These are phyloP conservation scores for Rhodotorula mucilaginosa DNA, from an alignment of 1,284 basidiomycete species.

Conservation along the genomic window DNA sequence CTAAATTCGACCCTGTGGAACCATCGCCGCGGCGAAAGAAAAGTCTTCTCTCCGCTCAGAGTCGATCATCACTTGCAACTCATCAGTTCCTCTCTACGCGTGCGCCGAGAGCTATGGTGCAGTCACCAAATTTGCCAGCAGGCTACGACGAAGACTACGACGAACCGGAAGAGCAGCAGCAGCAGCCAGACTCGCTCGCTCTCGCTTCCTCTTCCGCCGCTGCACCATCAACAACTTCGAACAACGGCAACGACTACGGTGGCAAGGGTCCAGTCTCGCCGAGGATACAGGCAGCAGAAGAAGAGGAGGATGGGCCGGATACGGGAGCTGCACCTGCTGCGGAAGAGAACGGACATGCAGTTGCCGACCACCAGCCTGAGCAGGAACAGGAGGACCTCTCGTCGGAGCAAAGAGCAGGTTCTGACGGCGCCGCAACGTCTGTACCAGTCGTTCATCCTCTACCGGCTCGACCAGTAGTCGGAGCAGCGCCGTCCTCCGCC, in stretches of 20 bases:
- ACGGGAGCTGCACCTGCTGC: background rate
- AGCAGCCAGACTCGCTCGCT: background rate
- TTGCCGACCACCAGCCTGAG: background rate
- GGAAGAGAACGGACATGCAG: background rate
- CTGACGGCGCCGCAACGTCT: background rate
- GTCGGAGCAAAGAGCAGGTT: background rate
- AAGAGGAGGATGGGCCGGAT: background rate
- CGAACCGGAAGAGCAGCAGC: background rate
- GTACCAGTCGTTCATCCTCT: background rate
- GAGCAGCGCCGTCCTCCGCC: background rate
- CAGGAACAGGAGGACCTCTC: background rate
- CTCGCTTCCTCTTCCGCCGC: background rate
- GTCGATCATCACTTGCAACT: no score
- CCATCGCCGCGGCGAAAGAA: no score
- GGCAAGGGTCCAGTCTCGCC: background rate
- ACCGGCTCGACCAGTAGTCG: background rate
- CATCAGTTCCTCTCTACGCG: background rate
- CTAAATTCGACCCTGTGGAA: no score
- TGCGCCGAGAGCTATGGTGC: background rate
- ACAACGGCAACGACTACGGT: background rate
- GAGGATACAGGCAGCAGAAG: background rate
- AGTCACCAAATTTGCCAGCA: background rate
- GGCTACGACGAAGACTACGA: conserved; percentile 2
- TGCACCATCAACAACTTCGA: background rate
- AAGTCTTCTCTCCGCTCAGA: no score